phyloP scores from a whole-genome alignment of 2,329 filamentous ascomycete genomes.

The Colletotrichum sp. region DNA sequence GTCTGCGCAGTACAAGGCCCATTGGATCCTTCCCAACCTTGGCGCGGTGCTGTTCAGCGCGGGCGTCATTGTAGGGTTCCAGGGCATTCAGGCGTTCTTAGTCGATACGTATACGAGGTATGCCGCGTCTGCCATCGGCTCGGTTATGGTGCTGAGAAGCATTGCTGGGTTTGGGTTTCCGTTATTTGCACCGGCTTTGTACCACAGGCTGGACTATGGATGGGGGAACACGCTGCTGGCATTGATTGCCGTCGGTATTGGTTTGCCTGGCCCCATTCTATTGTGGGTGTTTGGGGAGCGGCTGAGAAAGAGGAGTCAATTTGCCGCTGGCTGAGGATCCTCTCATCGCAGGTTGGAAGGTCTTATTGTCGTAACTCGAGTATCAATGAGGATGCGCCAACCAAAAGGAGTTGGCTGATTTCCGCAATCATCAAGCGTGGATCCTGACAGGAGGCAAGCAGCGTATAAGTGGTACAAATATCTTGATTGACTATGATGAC shows the following conservation, averaged over 20 bases:
- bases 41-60: conserved; percentile 43
- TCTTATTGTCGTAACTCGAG: background rate
- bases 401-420: background rate
- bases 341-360: background rate
- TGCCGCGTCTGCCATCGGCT: conserved; percentile 50
- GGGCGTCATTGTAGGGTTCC: conserved; percentile 46
- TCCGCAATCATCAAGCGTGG: background rate
- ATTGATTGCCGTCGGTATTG: conserved; percentile 42
- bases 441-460: background rate
- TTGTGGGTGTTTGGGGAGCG: conserved; percentile 49
- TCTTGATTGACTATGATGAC: conserved; percentile 14
- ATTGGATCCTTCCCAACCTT: conserved; percentile 52
- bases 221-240: conserved; percentile 49
- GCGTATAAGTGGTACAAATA: background rate
- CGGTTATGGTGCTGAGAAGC: conserved; percentile 48
- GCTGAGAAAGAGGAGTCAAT: conserved; percentile 31
- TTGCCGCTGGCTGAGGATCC: conserved; percentile 7
- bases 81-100: conserved; percentile 51
- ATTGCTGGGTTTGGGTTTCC: conserved; percentile 58
- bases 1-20: conserved; percentile 45
- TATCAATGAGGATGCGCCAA: background rate
- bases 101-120: conserved; percentile 53
- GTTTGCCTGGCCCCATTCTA: conserved; percentile 46
- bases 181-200: conserved; percentile 54
- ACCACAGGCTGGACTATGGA: conserved; percentile 44